Evolutionary conservation across 2,329 filamentous ascomycete genomes (phyloP), one percentile per base, ranked within the genome.

Genomic region (Fusarium coicis): DNA sequence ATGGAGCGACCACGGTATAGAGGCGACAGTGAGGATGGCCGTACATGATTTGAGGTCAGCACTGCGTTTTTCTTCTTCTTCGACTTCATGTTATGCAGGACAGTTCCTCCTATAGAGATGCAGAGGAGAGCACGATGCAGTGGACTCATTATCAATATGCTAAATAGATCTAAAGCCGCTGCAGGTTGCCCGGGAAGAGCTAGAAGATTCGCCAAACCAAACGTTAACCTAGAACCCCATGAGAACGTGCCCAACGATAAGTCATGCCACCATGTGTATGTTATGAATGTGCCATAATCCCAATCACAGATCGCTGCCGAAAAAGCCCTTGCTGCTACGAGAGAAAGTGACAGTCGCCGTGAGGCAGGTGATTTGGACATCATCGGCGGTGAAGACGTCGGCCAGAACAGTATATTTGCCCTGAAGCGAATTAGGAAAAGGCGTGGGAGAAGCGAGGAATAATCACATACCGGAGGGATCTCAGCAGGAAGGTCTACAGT

Each of bases 361-460:
- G 79, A 99, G 87, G 84, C 96, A 99, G 68, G 95, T 97, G 73
- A 99, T 93, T 79, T 90, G 91, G 73, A 91, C 86, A 64, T 89
- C 87, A 57, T 97, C 91, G 68, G 86, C 87, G 75, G 90, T 94
- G 83, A 90, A 92, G 54, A 97, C 96, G 80, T 98, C 93, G 46
- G 96, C 96, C 43, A 92, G 84, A 40, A 99, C 96, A 23, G 89
- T 93, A 88, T 98, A 99, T 79, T 91, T 95, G 80, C 95, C 96
- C 94, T 96, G 73, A 5, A 9, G 7, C 6, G 15, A n/a, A 43
- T 74, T 63, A 74, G 68, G 46, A 43, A 56, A 7, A 44, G 26
- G 14, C 63, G 81, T 59, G 81, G 76, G 32, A 50, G 54, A n/a
- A 32, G 12, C 9, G 11, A 43, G 5, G 28, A 28, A 23, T 9